phyloP scores from a whole-genome alignment of 345 rosid genomes.

The Clausena lansium region DNA sequence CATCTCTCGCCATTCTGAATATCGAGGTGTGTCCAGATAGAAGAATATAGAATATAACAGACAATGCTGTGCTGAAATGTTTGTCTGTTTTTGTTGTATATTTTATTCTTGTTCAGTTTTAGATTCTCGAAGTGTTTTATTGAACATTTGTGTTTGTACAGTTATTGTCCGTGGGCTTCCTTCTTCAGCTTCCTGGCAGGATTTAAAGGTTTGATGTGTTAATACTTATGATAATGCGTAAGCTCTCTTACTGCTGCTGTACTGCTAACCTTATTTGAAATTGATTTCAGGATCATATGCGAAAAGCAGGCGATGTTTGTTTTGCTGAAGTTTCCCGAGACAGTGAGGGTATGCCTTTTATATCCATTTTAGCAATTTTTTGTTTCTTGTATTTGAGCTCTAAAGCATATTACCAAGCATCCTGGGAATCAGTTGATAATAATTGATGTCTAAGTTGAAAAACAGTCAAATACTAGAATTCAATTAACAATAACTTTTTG shows the following conservation, averaged over 20 bases:
- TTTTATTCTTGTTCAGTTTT: neutral
- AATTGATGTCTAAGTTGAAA: neutral
- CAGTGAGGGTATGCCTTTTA: slow-evolving; percentile 57
- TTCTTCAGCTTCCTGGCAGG: slow-evolving; percentile 98
- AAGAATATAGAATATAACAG: neutral
- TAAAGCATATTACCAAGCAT: neutral
- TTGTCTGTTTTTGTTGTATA: neutral
- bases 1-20: slow-evolving; percentile 81
- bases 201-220: slow-evolving; percentile 65
- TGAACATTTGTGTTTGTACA: slow-evolving; percentile 26
- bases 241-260: neutral
- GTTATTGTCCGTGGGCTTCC: slow-evolving; percentile 89
- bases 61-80: neutral
- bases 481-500: neutral
- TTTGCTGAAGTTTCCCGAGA: slow-evolving; percentile 93
- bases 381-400: neutral
- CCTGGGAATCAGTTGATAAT: neutral
- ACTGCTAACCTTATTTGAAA: slow-evolving; percentile 10
- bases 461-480: neutral
- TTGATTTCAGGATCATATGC: slow-evolving; percentile 82
- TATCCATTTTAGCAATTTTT: neutral
- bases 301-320: slow-evolving; percentile 96
- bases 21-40: slow-evolving; percentile 57
- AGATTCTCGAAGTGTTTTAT: neutral
- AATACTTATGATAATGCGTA: neutral